These are phyloP conservation scores for Wickerhamiella azyma DNA, from an alignment of 805 yeast species.

Conservation along the genomic window DNA sequence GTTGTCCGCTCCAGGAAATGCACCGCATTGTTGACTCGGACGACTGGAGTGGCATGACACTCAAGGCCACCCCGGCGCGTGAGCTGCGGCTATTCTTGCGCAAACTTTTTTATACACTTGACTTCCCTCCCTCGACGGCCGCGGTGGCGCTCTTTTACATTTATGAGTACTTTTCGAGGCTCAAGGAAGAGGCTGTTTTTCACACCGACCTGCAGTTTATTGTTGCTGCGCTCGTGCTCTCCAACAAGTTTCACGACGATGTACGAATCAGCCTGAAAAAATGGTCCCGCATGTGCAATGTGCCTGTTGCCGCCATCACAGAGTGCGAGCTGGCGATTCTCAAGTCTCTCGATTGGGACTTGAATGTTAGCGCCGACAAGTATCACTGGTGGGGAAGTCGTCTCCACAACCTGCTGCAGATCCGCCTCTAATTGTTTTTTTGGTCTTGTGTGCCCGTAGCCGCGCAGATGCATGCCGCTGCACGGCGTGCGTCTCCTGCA, in stretches of 20 bases:
- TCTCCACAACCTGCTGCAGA: neutral
- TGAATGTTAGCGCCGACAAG: neutral
- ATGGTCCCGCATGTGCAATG: conserved; percentile 2
- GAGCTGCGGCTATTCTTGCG: neutral
- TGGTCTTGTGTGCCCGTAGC: neutral
- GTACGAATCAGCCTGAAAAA: neutral
- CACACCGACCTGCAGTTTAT: neutral
- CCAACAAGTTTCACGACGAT: conserved; percentile 7
- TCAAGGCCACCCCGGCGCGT: neutral
- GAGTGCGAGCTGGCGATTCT: conserved; percentile 1
- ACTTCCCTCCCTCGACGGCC: neutral
- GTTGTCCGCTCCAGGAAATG: conserved; percentile 1
- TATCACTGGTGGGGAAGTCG: conserved; percentile 4
- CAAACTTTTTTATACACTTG: neutral
- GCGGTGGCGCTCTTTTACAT: conserved; percentile 1
- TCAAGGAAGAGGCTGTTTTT: neutral
- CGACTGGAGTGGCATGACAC: neutral
- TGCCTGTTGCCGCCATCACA: neutral
- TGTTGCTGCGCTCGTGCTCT: neutral
- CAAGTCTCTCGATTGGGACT: neutral
- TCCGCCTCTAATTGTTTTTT: neutral
- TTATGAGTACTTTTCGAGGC: neutral
- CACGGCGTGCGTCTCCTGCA: neutral
- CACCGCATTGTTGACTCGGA: neutral
- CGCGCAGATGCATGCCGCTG: neutral